A percentile compares a stretch with the other conserved stretches of the same genome.
Conservation (phyloP, 345 rosid genomes). For the Cochlearia excelsa region DNA sequence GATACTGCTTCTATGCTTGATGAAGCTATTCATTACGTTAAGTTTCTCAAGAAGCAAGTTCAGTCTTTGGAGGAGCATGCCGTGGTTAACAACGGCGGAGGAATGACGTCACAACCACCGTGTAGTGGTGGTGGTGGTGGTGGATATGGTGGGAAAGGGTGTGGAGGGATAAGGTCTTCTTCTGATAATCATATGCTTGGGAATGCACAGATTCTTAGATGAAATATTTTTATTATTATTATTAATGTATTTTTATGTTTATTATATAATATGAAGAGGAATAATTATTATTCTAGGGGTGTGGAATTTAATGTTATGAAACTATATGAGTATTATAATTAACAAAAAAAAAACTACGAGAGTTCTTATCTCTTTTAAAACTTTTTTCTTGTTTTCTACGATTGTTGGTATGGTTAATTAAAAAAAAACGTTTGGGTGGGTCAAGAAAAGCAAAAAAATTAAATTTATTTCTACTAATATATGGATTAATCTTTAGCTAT, state of each 20-base stretch:
- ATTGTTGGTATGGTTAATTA: slow-evolving; percentile 9
- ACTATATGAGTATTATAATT: not conserved
- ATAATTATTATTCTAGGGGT: not conserved
- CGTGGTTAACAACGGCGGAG: slow-evolving; percentile 41
- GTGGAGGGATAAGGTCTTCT: slow-evolving; percentile 38
- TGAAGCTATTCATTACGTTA: slow-evolving; percentile 92
- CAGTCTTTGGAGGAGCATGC: slow-evolving; percentile 67
- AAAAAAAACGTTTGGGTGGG: not conserved
- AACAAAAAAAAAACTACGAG: no score
- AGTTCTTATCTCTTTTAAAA: not conserved
- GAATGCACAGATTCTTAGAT: slow-evolving; percentile 60
- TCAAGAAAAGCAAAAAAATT: no score
- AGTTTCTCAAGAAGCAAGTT: slow-evolving; percentile 85
- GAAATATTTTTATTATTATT: not conserved
- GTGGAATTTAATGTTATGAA: slow-evolving; percentile 21
- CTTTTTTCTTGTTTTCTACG: not conserved
- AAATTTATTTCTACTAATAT: not conserved
- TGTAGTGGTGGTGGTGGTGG: slow-evolving; percentile 26
- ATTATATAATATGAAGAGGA: slow-evolving; percentile 9
- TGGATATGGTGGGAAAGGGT: slow-evolving; percentile 47
- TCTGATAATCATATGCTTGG: slow-evolving; percentile 40
- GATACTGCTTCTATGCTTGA: slow-evolving; percentile 94
- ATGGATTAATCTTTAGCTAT: not conserved
- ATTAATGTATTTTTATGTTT: not conserved
- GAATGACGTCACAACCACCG: slow-evolving; percentile 19